Evolutionary conservation across 257 asterid genomes (phyloP), one percentile per base, ranked within the genome.

Genomic region (Craterostigma plantagineum): DNA sequence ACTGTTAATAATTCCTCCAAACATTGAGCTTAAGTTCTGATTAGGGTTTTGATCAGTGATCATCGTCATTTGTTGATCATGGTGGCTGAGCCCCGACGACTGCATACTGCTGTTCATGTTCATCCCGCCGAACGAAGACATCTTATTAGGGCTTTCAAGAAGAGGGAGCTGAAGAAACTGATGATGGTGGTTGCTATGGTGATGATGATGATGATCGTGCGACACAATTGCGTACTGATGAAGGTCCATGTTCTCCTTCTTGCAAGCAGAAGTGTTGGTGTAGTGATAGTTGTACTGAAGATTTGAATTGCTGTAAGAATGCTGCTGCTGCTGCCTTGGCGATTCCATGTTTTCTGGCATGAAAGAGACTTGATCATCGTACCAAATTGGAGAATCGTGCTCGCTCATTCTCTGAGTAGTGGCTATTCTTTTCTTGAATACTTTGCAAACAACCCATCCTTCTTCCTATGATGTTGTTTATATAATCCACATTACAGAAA

Each of bases 401-500:
- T 77, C 94, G 38, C 72, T 65, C 10, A 66, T 48, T 50, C 54
- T 75, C 16, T 76, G 77, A 15, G 69, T 55, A 1, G 72, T 58
- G 12, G 83, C 66, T 34, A 75, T 57, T 54, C 69, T 55, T 52
- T 85, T 85, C 92, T 72, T 81, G 91, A 85, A 85, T 8, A 77
- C 96, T 57, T 75, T 56, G 43, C 94, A 85, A 0, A 85, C 96
- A 6, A 75, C 96, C 96, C 96, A 85, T n/a, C 96, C 96, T 67
- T 85, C 96, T 71, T 85, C 96, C 92, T 81, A n/a, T n/a, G 83
- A 27, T 8, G 35, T n/a, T 23, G 38, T 12, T 9, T 36, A 9
- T 23, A n/a, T 23, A 23, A 23, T 23, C 6, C 30, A 23, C 30
- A 23, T 23, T 2, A 23, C 4, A 23, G 6, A 23, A 23, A 23